Base-by-base conservation (phyloP, 2,329 filamentous ascomycete species). In the Diatrype stigma region DNA sequence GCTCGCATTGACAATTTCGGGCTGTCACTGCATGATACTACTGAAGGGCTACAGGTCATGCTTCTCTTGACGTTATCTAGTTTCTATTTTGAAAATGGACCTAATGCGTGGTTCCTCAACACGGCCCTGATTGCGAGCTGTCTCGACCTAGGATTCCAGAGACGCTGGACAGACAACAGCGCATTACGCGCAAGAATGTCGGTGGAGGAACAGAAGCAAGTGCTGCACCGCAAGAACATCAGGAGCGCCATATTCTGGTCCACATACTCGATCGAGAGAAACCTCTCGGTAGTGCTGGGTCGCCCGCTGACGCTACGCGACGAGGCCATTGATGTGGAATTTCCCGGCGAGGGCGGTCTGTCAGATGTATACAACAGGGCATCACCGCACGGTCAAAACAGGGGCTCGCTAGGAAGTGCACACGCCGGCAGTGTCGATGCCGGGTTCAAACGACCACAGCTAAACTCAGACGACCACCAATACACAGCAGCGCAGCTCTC, bases 171-270 rank as follows among this genome's bases (percentile, higher is more conserved):
- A 21, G 55, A 53, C 17, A 32, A 10, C 21, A 12, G 47, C 51
- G 10, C 50, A n/a, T n/a, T n/a, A n/a, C n/a, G n/a, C n/a, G n/a
- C 30, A 14, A 53, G 10, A 19, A 45, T 17, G 26, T 45, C 22
- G 17, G 45, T 23, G 22, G 46, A 47, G 42, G 37, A 49, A 37
- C 7, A 47, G 12, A 49, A 40, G 11, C 47, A 28, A 11, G 42
- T 40, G 11, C 26, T 42, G 40, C 38, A 52, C 47, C 46, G 55
- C 32, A 47, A 49, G 28, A 48, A 54, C n/a, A 52, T 63, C 14
- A 61, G 58, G 35, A 55, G 59, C 17, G 56, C 57, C 8, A 56
- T 64, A 46, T 64, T 64, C 46, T 64, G 62, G 62, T 63, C 59
- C 32, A 55, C 61, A 6, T 64, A 64, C 38, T 53, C 53, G 6